Evolutionary conservation across 495 filamentous ascomycete species (phyloP), one percentile per base, ranked within the genome.

Genomic region (Penicillium antarcticum): DNA sequence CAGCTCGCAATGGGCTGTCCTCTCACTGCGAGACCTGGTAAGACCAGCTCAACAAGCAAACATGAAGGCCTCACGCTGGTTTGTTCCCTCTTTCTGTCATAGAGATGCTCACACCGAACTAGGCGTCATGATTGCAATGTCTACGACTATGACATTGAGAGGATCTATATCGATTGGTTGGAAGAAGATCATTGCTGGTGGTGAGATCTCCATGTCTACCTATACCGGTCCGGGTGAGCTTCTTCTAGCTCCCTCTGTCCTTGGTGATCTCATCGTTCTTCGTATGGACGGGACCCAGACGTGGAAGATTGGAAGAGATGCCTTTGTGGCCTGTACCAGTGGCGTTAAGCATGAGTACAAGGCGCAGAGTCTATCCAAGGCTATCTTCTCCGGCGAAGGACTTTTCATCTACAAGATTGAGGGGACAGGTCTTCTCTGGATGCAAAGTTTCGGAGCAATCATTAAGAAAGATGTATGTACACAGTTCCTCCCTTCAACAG

Each of bases 91-190:
- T 23, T 32, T 9, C 17, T 36, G 13, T 3, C 23, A 17, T n/a
- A 7, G 13, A 31, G 5, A 7, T 42, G 41, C n/a, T 34, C 2
- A 23, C 2, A 23, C 5, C 5, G 21, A 23, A 2, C 5, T 12
- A 89, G 88, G 89, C 35, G 79, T 81, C 37, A 96, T 98, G 91
- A 89, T 98, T 54, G 88, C 89, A 44, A 98, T 97, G 95, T 90
- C 89, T 9, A 86, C 89, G 5, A 87, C 86, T 2, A 80, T 97
- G 33, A 88, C 87, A 0, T 78, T 97, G 37, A 87, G 87, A 68
- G 94, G 94, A 52, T 72, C 73, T 17, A 66, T 94, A 48, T 88
- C 87, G 33, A 95, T 97, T 67, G 82, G 80, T 36, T 77, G 88
- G 68, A 95, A 92, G 73, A 97, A 96, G 66, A 67, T 92, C 1